phyloP scores from a whole-genome alignment of 2,329 filamentous ascomycete genomes.

The Fusarium torreyae region DNA sequence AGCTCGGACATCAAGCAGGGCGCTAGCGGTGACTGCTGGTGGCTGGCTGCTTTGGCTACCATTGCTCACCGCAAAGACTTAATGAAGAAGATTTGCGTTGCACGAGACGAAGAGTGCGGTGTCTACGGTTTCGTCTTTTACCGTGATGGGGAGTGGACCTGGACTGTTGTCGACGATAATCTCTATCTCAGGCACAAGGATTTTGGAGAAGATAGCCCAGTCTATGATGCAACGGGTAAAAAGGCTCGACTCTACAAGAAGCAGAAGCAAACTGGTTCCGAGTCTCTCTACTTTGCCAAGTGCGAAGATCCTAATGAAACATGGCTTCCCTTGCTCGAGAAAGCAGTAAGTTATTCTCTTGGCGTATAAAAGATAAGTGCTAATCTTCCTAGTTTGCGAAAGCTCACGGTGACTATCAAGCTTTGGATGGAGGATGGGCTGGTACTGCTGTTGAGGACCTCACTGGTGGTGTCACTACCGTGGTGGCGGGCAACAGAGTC shows the following conservation, averaged over 20 bases:
- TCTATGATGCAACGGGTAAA: conserved; percentile 61
- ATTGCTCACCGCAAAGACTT: conserved; percentile 76
- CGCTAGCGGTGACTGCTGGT: conserved; percentile 78
- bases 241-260: conserved; percentile 73
- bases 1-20: conserved; percentile 62
- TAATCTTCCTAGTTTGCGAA: conserved; percentile 72
- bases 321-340: conserved; percentile 81
- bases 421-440: conserved; percentile 77
- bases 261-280: conserved; percentile 76
- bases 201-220: conserved; percentile 59
- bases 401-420: conserved; percentile 78
- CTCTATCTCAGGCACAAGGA: conserved; percentile 51
- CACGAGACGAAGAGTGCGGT: conserved; percentile 75
- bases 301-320: conserved; percentile 80
- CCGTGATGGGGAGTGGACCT: conserved; percentile 79
- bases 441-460: conserved; percentile 66
- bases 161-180: conserved; percentile 81
- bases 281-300: conserved; percentile 78
- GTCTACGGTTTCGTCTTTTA: conserved; percentile 83
- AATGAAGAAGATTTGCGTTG: conserved; percentile 78
- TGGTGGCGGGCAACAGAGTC: conserved; percentile 70
- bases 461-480: conserved; percentile 70
- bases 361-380: accelerated
- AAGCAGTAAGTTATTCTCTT: conserved; percentile 62
- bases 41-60: conserved; percentile 78